A percentile compares a stretch with the other conserved stretches of the same genome.
phyloP scores from a whole-genome alignment of 83 land plant genomes.

The Diphasiastrum complanatum region DNA sequence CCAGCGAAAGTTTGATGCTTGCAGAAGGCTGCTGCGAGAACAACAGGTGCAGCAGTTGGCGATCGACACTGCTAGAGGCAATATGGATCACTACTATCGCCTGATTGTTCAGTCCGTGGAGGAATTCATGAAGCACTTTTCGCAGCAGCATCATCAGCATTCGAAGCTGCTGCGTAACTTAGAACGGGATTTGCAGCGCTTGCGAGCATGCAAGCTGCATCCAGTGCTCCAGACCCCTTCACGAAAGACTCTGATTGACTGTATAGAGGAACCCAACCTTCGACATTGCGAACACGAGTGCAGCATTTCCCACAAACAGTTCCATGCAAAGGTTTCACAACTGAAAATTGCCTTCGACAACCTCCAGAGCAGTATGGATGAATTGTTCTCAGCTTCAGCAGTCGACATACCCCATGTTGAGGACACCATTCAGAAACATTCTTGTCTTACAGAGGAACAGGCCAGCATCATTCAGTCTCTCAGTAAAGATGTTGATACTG shows the following conservation, averaged over 20 bases:
- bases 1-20: conserved; percentile 37
- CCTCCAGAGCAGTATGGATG: conserved; percentile 51
- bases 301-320: conserved; percentile 56
- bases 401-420: conserved; percentile 45
- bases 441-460: conserved; percentile 58
- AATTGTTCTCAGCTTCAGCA: conserved; percentile 34
- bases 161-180: conserved; percentile 52
- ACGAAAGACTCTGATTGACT: conserved; percentile 63
- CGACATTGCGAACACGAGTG: conserved; percentile 55
- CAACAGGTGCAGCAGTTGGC: conserved; percentile 72
- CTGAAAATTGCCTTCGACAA: conserved; percentile 49
- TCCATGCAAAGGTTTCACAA: conserved; percentile 61
- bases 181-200: conserved; percentile 49
- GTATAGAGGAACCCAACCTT: conserved; percentile 63
- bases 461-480: conserved; percentile 78
- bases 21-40: conserved; percentile 52
- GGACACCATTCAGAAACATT: conserved; percentile 45
- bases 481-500: conserved; percentile 87
- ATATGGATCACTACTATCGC: conserved; percentile 55
- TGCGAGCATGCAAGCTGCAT: conserved; percentile 54
- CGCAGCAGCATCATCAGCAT: conserved; percentile 57
- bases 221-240: conserved; percentile 47
- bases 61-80: conserved; percentile 60
- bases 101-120: conserved; percentile 44
- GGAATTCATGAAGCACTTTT: conserved; percentile 59